Conservation (phyloP, 352 stramenopile genomes). For the Pythium apleroticum region DNA sequence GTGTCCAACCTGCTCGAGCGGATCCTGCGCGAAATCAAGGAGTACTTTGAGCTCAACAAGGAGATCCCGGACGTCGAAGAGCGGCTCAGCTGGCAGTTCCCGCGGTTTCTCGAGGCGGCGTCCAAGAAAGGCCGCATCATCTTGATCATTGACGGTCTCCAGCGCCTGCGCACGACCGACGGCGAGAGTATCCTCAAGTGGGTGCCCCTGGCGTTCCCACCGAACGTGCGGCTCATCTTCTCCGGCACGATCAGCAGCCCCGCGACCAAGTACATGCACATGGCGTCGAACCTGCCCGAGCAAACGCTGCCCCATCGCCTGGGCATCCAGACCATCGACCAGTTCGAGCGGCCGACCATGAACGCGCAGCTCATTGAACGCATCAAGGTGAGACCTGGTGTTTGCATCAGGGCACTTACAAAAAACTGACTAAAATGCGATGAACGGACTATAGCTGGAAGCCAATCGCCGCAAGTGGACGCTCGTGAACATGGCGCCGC, state of each 20-base stretch:
- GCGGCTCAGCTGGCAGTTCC: constrained; percentile 90
- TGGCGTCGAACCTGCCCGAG: constrained; percentile 11
- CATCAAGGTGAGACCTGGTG: constrained; percentile 49
- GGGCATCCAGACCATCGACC: constrained; percentile 38
- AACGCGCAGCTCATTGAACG: constrained; percentile 79
- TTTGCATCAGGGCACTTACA: background rate
- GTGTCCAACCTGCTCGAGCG: constrained; percentile 87
- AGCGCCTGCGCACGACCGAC: constrained; percentile 81
- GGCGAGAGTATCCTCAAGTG: constrained; percentile 91
- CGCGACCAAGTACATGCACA: constrained; percentile 40
- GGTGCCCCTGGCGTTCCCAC: constrained; percentile 84
- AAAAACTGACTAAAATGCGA: no score
- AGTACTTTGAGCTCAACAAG: constrained; percentile 91
- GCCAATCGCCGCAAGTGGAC: constrained; percentile 77
- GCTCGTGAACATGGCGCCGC: constrained; percentile 51
- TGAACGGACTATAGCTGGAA: constrained; percentile 69
- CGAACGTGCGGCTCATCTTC: constrained; percentile 89
- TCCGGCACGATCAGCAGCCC: constrained; percentile 59
- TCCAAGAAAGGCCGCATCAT: constrained; percentile 89
- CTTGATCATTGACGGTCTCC: constrained; percentile 89
- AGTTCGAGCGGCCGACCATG: constrained; percentile 56
- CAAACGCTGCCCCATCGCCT: constrained; percentile 18
- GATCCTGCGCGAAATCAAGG: constrained; percentile 87
- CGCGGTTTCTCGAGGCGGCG: constrained; percentile 87
- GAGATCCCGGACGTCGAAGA: constrained; percentile 83